Base-by-base conservation (phyloP, 108 stramenopile species). In the Phaeodactylum tricornutum region DNA sequence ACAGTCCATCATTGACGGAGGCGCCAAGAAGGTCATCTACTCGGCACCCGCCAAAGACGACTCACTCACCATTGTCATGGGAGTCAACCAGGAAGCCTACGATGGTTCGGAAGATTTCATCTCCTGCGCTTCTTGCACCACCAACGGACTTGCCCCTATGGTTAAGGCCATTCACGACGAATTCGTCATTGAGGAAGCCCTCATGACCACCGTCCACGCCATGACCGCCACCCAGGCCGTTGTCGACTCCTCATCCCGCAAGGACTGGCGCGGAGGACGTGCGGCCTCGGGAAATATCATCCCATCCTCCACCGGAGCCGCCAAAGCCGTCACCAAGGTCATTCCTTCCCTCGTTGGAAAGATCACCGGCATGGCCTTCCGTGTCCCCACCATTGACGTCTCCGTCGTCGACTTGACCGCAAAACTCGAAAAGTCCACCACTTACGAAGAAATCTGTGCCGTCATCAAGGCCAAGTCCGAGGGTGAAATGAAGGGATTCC, bases 191-290 rank as follows among this genome's bases (percentile, higher is more conserved):
- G 81, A 92, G 54, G 92, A 93, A 71, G 96, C 87, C 47, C 95
- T 99, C 71, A 99, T 99, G 98, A 99, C 98, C 83, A 99, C 98
- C 46, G 98, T 99, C 57, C 98, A 99, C 79, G 96, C 98, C 87
- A 93, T 95, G 92, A 99, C 98, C 42, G 94, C 98, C 74, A 97
- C 96, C 69, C 98, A 99, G 75, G 87, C 89, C 50, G 91, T 94
- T 46, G 98, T 99, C 52, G 98, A 99, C 76, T 92, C 93, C 55
- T 92, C 94, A 65, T 96, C 94, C 69, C 89, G 90, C 56, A 99
- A 99, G 84, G 98, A 99, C 94, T 99, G 98, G 98, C 94, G 98
- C 47, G 98, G 95, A 66, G 98, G 98, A 72, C 95, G 98, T 75
- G 87, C 93, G 59, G 98, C 98, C 48, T 93, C 91, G 36, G 81